Percentiles rank a stretch among this genome's conserved stretches.
Evolutionary conservation across 495 filamentous ascomycete species (phyloP).

Genomic region (Pseudevernia furfuracea): DNA sequence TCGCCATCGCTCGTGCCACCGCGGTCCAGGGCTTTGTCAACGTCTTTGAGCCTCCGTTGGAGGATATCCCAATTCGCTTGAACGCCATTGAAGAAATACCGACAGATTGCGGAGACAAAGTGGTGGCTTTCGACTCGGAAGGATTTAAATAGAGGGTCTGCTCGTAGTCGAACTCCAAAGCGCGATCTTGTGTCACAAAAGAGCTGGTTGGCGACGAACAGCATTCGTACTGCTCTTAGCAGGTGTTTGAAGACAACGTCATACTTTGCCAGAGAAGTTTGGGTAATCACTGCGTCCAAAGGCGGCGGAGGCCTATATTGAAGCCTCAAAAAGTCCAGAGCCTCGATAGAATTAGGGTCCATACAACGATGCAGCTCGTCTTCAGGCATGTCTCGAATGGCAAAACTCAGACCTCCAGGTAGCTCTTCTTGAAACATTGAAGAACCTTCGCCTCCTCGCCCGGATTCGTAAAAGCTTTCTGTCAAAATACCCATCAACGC

Average conservation of each 20-base stretch:
- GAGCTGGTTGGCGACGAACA: constrained; percentile 65
- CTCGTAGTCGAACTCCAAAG: constrained; percentile 28
- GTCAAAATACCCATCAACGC: constrained; percentile 80
- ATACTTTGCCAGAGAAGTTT: constrained; percentile 61
- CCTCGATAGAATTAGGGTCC: constrained; percentile 71
- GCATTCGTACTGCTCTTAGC: constrained; percentile 70
- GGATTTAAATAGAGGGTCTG: constrained; percentile 39
- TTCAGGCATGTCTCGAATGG: constrained; percentile 68
- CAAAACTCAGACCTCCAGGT: constrained; percentile 78
- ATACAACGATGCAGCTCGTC: constrained; percentile 71
- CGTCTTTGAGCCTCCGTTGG: constrained; percentile 51
- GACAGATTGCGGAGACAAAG: constrained; percentile 59
- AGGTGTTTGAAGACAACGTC: constrained; percentile 75
- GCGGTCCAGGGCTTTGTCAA: constrained; percentile 51
- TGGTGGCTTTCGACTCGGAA: constrained; percentile 73
- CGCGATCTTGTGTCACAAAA: constrained; percentile 35
- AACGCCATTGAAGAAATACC: constrained; percentile 75
- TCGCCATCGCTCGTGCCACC: constrained; percentile 32
- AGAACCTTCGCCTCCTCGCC: constrained; percentile 23
- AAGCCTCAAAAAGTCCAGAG: constrained; percentile 82
- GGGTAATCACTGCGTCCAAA: constrained; percentile 65
- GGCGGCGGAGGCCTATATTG: constrained; percentile 73
- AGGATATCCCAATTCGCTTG: constrained; percentile 63
- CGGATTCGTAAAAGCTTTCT: constrained; percentile 53
- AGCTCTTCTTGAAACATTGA: constrained; percentile 44